Conservation (phyloP, 2,329 filamentous ascomycete genomes). For the Trichoderma koningiopsis region DNA sequence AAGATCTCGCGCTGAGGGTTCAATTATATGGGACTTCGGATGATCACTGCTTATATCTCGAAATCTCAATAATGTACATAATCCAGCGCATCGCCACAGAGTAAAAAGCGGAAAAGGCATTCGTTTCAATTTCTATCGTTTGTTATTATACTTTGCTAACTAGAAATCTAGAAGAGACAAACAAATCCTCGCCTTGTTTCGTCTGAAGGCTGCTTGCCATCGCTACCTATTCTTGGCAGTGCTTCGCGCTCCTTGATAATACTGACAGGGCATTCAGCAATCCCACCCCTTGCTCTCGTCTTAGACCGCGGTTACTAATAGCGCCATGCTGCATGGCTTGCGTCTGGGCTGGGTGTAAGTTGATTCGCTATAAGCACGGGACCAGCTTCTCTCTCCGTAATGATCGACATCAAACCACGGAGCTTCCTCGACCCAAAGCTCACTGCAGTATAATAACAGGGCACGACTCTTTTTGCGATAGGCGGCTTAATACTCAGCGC, state of each 20-base stretch:
- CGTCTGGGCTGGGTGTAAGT: slow-evolving; percentile 5
- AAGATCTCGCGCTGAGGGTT: not conserved
- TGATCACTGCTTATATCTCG: too few relatives aligned
- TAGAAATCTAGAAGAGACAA: not conserved
- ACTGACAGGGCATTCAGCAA: not conserved
- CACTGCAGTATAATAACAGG: not conserved
- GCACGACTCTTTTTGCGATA: not conserved
- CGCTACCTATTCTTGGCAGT: not conserved
- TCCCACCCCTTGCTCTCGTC: not conserved
- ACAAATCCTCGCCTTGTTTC: not conserved
- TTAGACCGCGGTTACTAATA: not conserved
- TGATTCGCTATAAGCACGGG: slow-evolving; percentile 20
- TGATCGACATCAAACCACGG: slow-evolving; percentile 16
- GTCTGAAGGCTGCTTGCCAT: not conserved
- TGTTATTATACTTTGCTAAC: not conserved
- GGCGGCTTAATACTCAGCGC: not conserved
- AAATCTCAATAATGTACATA: not conserved
- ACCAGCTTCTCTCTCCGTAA: slow-evolving; percentile 1
- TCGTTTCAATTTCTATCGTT: not conserved
- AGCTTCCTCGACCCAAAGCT: not conserved
- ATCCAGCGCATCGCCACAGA: not conserved
- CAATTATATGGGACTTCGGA: not conserved
- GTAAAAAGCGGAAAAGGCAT: not conserved
- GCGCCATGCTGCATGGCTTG: not conserved
- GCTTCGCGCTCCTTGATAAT: not conserved